Base-by-base conservation (phyloP, 768 basidiomycete species). In the Rossbeevera mucosa region DNA sequence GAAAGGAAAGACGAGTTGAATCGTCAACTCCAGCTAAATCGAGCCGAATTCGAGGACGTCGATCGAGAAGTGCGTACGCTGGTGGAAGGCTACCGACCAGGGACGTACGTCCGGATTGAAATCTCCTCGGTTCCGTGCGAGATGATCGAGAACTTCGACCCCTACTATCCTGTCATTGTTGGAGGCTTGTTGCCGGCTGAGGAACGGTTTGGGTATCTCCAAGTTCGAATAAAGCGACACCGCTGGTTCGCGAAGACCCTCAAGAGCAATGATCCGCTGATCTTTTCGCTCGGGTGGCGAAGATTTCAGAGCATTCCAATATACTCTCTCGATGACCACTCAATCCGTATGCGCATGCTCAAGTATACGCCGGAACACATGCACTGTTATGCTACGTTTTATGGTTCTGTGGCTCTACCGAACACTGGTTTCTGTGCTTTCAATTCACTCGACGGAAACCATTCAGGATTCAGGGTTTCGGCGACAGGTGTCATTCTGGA, bases 291-390 rank as follows among this genome's bases (percentile, higher is more conserved):
- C n/a, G 96, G 96, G 16, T 99, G 96, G 96, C 76, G 96, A 45
- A 80, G 96, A 30, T 99, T 98, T 76, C 96, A 99, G 69, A 88
- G 82, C 0, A 76, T 95, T 5, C 96, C 96, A 2, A 87, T 97
- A 57, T 99, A 97, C 71, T 93, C 93, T 18, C 75, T 99, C 20
- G 96, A 99, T 67, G 96, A 99, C 70, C 94, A 96, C 65, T 92
- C 89, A 9, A 95, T 97, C 59, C 89, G 96, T 16, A 96, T 97
- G 86, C 91, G 96, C 30, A 90, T 98, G 87, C 88, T 99, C 73
- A 99, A 99, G 73, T 99, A 99, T 67, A 97, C 96, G 0, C 96
- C 96, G 0, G 96, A 99, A 72, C 96, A 99, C 64, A 97, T 95
- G 96, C 96, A 99, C 67, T 99, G 96, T 64, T 95, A 87, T 64